Evolutionary conservation across 495 filamentous ascomycete species (phyloP).

Genomic region (Aspergillus incahuasiensis): DNA sequence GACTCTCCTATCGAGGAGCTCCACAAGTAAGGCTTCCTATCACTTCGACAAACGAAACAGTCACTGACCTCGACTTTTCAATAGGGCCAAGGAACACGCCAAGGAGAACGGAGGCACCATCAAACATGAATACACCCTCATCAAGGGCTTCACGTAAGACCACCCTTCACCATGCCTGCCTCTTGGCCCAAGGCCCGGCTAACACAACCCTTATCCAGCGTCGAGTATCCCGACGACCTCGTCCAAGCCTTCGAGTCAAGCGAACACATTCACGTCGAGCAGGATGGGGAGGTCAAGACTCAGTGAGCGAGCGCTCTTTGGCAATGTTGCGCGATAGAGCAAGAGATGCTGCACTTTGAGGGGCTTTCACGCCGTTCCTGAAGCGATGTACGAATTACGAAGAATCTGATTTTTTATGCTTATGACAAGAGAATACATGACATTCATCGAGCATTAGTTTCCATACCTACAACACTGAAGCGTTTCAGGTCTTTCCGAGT

Average conservation of each 20-base stretch:
- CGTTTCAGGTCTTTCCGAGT: background rate
- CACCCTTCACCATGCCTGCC: background rate
- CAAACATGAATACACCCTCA: conserved; percentile 73
- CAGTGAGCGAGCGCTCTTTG: conserved; percentile 57
- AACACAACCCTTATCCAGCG: conserved; percentile 46
- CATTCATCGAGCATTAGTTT: background rate
- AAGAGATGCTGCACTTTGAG: background rate
- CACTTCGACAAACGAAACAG: background rate
- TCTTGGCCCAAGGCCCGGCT: conserved; percentile 5
- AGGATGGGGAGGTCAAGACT: conserved; percentile 63
- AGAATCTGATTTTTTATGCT: conserved; percentile 11
- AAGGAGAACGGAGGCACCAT: conserved; percentile 72
- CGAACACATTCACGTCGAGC: conserved; percentile 73
- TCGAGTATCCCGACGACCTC: conserved; percentile 63
- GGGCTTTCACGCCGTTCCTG: background rate
- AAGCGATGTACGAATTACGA: conserved; percentile 20
- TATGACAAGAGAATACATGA: conserved; percentile 2
- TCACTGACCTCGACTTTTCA: conserved; percentile 4
- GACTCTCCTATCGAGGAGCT: conserved; percentile 57
- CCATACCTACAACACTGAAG: background rate
- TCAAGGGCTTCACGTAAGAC: conserved; percentile 87
- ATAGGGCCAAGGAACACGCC: conserved; percentile 69
- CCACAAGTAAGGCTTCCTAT: conserved; percentile 46
- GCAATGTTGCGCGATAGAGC: too few relatives aligned
- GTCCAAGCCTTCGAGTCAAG: conserved; percentile 56